Evolutionary conservation across 106 monocot species (phyloP).

Genomic region (Phalaenopsis aphrodite): DNA sequence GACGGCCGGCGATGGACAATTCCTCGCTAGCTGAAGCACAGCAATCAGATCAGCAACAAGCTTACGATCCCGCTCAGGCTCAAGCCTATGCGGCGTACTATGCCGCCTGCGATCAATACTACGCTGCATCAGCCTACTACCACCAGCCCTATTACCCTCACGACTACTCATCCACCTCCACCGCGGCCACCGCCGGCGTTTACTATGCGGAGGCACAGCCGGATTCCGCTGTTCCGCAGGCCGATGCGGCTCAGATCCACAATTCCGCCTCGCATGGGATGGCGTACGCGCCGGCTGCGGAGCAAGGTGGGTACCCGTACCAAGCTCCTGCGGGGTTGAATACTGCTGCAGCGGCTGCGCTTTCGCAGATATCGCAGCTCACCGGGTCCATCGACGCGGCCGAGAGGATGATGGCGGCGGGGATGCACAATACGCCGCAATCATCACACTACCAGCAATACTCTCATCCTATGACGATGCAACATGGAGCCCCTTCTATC

Average conservation of each 20-base stretch:
- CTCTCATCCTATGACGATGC: conserved; percentile 3
- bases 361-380: conserved; percentile 25
- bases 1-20: conserved; percentile 14
- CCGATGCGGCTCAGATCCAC: neutral
- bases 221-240: neutral
- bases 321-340: conserved; percentile 13
- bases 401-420: conserved; percentile 13
- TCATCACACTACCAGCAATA: neutral
- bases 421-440: conserved; percentile 3
- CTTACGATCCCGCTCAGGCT: conserved; percentile 20
- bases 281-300: neutral
- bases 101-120: neutral
- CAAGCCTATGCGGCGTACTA: conserved; percentile 13
- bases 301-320: neutral
- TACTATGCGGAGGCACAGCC: neutral
- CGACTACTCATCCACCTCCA: conserved; percentile 4
- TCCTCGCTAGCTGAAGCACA: conserved; percentile 5
- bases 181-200: neutral
- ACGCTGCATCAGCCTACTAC: conserved; percentile 3
- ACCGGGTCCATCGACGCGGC: conserved; percentile 16
- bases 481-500: neutral
- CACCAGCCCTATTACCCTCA: conserved; percentile 10
- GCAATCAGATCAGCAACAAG: conserved; percentile 5
- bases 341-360: conserved; percentile 19
- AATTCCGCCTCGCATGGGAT: neutral